These are phyloP conservation scores for Colletotrichum filicis DNA, from an alignment of 2,329 filamentous ascomycete species.

Conservation along the genomic window DNA sequence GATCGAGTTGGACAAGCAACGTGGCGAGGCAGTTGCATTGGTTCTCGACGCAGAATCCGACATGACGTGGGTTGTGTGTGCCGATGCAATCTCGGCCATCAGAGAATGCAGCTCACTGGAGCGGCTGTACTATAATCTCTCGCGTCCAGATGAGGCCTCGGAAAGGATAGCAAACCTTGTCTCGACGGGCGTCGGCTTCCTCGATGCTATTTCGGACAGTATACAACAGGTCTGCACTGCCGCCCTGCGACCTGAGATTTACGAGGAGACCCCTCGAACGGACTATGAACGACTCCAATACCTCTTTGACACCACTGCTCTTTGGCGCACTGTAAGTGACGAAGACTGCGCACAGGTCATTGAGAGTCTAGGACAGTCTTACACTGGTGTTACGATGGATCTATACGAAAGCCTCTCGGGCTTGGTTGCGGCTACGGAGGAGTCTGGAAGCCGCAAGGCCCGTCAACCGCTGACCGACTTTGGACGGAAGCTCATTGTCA, in stretches of 20 bases:
- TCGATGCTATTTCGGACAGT: conserved; percentile 75
- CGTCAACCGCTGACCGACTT: conserved; percentile 75
- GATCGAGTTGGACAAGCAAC: conserved; percentile 85
- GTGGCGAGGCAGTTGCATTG: conserved; percentile 84
- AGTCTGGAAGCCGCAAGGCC: conserved; percentile 57
- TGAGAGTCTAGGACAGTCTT: conserved; percentile 74
- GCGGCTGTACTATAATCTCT: conserved; percentile 75
- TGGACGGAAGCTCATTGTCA: conserved; percentile 79
- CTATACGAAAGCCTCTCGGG: conserved; percentile 65
- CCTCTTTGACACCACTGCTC: conserved; percentile 82
- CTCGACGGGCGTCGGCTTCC: conserved; percentile 75
- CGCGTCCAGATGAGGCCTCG: conserved; percentile 61
- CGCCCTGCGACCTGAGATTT: conserved; percentile 77
- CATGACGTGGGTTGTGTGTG: conserved; percentile 85
- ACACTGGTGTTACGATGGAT: conserved; percentile 65
- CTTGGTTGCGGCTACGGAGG: conserved; percentile 54
- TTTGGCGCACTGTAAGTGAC: conserved; percentile 83
- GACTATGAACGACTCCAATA: conserved; percentile 79
- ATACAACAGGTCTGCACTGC: conserved; percentile 75
- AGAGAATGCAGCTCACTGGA: conserved; percentile 85
- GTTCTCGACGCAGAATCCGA: conserved; percentile 77
- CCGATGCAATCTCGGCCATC: conserved; percentile 83
- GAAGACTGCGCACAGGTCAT: conserved; percentile 81
- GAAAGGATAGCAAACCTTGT: conserved; percentile 71
- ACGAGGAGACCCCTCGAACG: conserved; percentile 76